A percentile compares a stretch with the other conserved stretches of the same genome.
Evolutionary conservation across 129 eudicot species (phyloP).

Genomic region (Oenanthe sinensis): DNA sequence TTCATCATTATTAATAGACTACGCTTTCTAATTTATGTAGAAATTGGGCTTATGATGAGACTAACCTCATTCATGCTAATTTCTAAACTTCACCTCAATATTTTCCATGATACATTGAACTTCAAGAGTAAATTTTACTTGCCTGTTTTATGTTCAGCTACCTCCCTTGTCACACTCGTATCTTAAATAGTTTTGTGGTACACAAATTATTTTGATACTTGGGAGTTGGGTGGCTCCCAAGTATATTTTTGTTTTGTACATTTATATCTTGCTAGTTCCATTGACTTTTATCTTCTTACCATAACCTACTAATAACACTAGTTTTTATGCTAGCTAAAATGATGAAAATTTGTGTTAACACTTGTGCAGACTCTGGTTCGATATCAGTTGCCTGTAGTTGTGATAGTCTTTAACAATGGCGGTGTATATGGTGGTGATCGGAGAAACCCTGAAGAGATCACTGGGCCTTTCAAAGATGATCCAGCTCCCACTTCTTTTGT

Average conservation of each 20-base stretch:
- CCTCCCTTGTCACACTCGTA: not conserved
- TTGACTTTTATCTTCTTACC: too few species aligned
- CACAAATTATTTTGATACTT: not conserved
- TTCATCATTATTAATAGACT: not conserved
- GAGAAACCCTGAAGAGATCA: constrained; percentile 71
- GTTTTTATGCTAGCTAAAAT: not conserved
- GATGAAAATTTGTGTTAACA: not conserved
- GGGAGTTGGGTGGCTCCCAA: not conserved
- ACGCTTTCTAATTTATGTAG: not conserved
- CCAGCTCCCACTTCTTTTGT: constrained; percentile 98
- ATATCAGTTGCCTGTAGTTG: constrained; percentile 84
- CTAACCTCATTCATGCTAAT: not conserved
- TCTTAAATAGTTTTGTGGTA: not conserved
- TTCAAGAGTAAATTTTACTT: not conserved
- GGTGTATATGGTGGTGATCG: constrained; percentile 98
- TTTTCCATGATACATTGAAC: not conserved
- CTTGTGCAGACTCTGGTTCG: constrained; percentile 81
- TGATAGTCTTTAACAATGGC: constrained; percentile 95
- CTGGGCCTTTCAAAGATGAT: constrained; percentile 83
- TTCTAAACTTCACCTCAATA: not conserved
- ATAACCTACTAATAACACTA: not conserved
- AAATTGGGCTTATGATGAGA: not conserved
- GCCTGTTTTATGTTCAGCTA: not conserved
- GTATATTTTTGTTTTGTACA: not conserved
- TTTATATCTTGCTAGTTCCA: not conserved